Evolutionary conservation across 768 basidiomycete species (phyloP), one percentile per base, ranked within the genome.

Genomic region (Postia placenta): DNA sequence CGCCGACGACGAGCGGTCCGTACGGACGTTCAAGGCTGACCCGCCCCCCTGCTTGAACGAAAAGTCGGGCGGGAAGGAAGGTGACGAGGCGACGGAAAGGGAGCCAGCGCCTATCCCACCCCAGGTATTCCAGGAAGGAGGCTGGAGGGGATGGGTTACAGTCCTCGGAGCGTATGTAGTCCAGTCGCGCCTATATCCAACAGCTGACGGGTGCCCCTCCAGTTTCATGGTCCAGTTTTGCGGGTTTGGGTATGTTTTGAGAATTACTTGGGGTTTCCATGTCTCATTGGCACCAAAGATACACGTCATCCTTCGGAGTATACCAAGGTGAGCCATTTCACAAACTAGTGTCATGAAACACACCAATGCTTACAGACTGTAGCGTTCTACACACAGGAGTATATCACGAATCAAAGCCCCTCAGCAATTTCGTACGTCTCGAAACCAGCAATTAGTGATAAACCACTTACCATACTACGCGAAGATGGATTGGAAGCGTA

Each of bases 311-410:
- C 9, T 68, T 57, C 41, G 66, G 65, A 26, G 66, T 66, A 4
- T 67, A 66, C 51, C 64, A 67, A 60, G 64, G 62, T 57, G 42
- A n/a, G n/a, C n/a, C n/a, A n/a, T n/a, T n/a, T n/a, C n/a, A n/a
- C n/a, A n/a, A n/a, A n/a, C n/a, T n/a, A n/a, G n/a, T n/a, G n/a
- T n/a, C n/a, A n/a, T 38, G 25, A 40, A 35, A 44, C 9, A 11
- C n/a, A 42, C 20, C 17, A 39, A 17, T 9, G 33, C 33, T 9
- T 35, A 35, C n/a, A 9, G 11, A n/a, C 1, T 11, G 14, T 41
- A 57, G 61, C 62, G 47, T 60, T 49, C 19, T 62, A 64, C 39
- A 53, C 50, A 11, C 59, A 56, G 11, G 54, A 66, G 50, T 68
- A 66, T 30, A 61, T 68, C 26, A 61, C 60, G 3, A 49, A 60